Conservation (phyloP, 805 yeast genomes). For the Teunomyces atbi region DNA sequence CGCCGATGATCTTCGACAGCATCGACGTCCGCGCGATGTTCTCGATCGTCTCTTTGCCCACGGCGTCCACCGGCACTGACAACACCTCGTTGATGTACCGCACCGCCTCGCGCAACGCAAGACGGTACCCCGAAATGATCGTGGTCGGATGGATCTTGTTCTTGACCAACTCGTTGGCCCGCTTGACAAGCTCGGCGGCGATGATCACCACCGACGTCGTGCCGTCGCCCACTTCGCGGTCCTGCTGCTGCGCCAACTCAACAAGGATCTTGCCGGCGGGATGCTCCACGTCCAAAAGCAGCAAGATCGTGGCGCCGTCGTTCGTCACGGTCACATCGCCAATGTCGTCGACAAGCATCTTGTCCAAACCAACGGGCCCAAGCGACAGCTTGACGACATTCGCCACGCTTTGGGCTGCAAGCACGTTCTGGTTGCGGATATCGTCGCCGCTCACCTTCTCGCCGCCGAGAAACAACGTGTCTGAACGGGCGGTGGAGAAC, state of each 20-base stretch:
- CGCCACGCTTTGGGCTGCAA: constrained; percentile 87
- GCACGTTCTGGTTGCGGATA: constrained; percentile 90
- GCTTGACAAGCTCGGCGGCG: constrained; percentile 86
- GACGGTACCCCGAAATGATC: constrained; percentile 92
- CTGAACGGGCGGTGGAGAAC: constrained; percentile 82
- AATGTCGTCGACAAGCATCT: constrained; percentile 97
- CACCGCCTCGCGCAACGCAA: constrained; percentile 88
- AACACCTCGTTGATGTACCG: constrained; percentile 83
- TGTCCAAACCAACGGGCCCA: constrained; percentile 98
- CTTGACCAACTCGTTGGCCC: constrained; percentile 91
- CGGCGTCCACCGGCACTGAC: constrained; percentile 71
- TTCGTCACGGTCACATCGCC: constrained; percentile 98
- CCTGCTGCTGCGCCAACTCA: constrained; percentile 98
- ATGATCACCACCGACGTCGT: constrained; percentile 96
- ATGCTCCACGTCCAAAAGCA: constrained; percentile 91
- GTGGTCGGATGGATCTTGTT: constrained; percentile 97
- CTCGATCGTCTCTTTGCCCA: constrained; percentile 80
- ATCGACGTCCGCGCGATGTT: constrained; percentile 95
- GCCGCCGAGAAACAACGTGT: constrained; percentile 92
- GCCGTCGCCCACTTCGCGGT: constrained; percentile 97
- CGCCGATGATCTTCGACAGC: constrained; percentile 94
- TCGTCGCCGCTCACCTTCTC: constrained; percentile 96
- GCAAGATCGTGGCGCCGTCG: constrained; percentile 96
- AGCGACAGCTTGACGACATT: constrained; percentile 86
- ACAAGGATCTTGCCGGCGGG: constrained; percentile 98